Base-by-base conservation (phyloP, 331 rosid species). In the Phaseolus coccineus region DNA sequence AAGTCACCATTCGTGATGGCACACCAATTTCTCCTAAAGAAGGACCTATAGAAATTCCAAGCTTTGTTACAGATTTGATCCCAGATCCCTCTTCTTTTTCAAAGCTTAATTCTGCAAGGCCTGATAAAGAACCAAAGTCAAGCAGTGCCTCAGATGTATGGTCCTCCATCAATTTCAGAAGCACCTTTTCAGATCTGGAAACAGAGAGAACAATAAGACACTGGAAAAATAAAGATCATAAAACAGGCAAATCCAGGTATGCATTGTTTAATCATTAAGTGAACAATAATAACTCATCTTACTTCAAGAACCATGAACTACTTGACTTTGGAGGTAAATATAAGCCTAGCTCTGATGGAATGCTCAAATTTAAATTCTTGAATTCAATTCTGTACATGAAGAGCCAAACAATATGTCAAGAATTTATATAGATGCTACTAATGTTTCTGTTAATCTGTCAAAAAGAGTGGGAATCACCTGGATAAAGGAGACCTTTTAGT, bases 281-380 rank as follows among this genome's bases (percentile, higher is more conserved):
- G 0, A 75, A 39, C 62, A 69, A 69, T 28, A 77, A 81, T 72
- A 71, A 86, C 44, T 58, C 46, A 77, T 84, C 94, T 91, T 88
- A 95, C 99, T 84, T 90, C 68, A 91, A 81, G 91, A 93, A 90
- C 98, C 97, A 95, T 28, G 99, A 93, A 81, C 87, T 74, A 50
- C 76, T 88, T 47, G 93, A 90, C 76, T 85, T 87, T 71, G 99
- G 91, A 65, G 85, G 92, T 87, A 95, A 87, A 76, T 79, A 79
- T 79, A 89, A 81, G 67, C 99, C 99, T 67, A 91, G 79, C 74
- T 90, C 92, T 31, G 88, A 89, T 81, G 87, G 91, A 79, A 81
- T 80, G 78, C 66, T 79, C 31, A 80, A 84, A 76, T 81, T 85
- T 55, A 83, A 76, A 59, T 80, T 81, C 86, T 85, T 90, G 37